Base-by-base conservation (phyloP, 2,329 filamentous ascomycete genomes). In the Cercospora berteroae region DNA sequence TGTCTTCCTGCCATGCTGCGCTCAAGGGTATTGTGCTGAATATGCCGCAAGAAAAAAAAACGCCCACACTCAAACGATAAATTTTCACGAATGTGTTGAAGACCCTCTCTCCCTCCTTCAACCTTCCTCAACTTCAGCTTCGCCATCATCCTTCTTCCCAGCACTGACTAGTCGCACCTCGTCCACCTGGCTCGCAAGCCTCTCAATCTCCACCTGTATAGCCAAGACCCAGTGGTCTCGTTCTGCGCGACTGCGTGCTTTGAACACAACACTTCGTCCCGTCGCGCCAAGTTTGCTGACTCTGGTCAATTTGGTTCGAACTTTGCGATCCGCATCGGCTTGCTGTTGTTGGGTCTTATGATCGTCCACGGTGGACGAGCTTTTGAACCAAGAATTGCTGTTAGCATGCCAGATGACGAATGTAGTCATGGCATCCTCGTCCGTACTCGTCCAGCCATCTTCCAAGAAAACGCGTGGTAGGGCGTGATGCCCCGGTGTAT, bases 181-280 rank as follows among this genome's bases (percentile, higher is more conserved):
- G 67, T 86, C 83, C 9, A 65, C 80, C 72, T 88, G 85, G 68
- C 84, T 83, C 13, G 77, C 79, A 64, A 71, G 65, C 60, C 86
- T 79, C 79, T 90, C 88, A 75, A 90, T 90, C 79, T 90, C 88
- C 69, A 86, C 86, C 63, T 85, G 85, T 66, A 90, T 86, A 39
- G 83, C 87, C 75, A 90, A 77, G 25, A 90, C 88, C 88, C 88
- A 90, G 71, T 87, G 85, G 77, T 90, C 88, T 68, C 88, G 83
- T 77, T 90, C 88, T 0, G 88, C 84, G 9, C 88, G 81, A 76
- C 85, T 89, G 63, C 88, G 82, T 39, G 88, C 85, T 73, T 88
- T 87, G 74, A 90, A 90, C 12, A 90, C 88, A 59, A 89, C 84
- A 48, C 85, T 87, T 52, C 87, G 80, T 4, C 88, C 88, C 31